These are phyloP conservation scores for Lomentospora prolificans DNA, from an alignment of 2,329 filamentous ascomycete species.

Conservation along the genomic window DNA sequence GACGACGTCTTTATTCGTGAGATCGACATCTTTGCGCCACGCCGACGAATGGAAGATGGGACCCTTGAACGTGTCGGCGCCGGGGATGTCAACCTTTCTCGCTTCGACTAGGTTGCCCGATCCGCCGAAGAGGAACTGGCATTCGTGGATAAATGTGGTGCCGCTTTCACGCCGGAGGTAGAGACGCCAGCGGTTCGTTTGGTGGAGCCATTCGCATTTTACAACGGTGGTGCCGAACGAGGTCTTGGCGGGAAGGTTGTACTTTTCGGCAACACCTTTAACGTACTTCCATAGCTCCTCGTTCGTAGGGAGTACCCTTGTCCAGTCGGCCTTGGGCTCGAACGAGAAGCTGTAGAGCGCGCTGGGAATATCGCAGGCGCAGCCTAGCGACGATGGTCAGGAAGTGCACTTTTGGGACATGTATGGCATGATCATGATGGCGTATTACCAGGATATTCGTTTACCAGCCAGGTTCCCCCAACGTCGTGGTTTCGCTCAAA, in stretches of 20 bases:
- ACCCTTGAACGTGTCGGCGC: conserved; percentile 40
- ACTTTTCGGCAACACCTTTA: conserved; percentile 37
- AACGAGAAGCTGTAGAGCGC: conserved; percentile 54
- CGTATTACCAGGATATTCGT: conserved; percentile 44
- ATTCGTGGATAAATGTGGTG: conserved; percentile 23
- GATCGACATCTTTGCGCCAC: conserved; percentile 41
- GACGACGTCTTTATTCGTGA: conserved; percentile 35
- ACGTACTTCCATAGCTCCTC: conserved; percentile 49
- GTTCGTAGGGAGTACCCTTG: conserved; percentile 42
- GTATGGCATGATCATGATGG: no score
- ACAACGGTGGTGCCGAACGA: conserved; percentile 26
- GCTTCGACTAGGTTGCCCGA: conserved; percentile 24
- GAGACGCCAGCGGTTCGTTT: conserved; percentile 24
- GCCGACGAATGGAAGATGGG: conserved; percentile 43
- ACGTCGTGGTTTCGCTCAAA: conserved; percentile 49
- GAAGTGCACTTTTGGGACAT: no score
- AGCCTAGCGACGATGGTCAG: conserved; percentile 15
- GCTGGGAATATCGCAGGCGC: conserved; percentile 48
- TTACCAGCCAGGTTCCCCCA: conserved; percentile 56
- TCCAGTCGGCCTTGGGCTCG: conserved; percentile 51
- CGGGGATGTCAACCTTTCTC: conserved; percentile 32
- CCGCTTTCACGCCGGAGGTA: conserved; percentile 16
- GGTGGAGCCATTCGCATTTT: conserved; percentile 28
- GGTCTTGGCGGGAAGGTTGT: conserved; percentile 28
- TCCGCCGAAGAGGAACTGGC: conserved; percentile 28